phyloP scores from a whole-genome alignment of 257 asterid species.

The Nicotiana undulata region DNA sequence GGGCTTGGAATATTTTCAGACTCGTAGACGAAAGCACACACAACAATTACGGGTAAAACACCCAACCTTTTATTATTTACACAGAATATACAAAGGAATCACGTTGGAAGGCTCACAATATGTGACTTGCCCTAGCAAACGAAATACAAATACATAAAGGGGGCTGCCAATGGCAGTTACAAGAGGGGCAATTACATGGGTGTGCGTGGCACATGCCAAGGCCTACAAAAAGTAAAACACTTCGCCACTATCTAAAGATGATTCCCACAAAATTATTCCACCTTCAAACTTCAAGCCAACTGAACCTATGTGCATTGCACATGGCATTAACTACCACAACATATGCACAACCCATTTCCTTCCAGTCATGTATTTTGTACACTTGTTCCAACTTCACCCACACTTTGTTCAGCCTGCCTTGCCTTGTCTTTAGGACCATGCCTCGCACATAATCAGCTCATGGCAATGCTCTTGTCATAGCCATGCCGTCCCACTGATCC shows the following conservation, averaged over 20 bases:
- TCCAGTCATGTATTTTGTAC: no score
- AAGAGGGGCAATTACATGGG: background rate
- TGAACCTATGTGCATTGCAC: background rate
- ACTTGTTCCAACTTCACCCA: no score
- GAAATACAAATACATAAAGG: background rate
- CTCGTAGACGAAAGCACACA: background rate
- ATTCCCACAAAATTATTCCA: background rate
- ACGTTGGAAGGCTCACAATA: background rate
- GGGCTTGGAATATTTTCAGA: background rate
- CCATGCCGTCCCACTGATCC: no score
- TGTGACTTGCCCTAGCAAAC: background rate
- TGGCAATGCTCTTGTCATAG: no score
- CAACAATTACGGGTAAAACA: background rate
- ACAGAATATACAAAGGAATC: background rate
- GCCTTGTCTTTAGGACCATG: no score
- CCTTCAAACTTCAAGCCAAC: constrained; percentile 28
- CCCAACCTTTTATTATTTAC: no score
- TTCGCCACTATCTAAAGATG: background rate
- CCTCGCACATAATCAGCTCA: no score
- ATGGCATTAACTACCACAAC: no score
- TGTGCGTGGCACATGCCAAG: constrained; percentile 31
- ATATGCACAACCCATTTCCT: background rate
- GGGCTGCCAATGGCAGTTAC: background rate
- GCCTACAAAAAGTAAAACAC: constrained; percentile 13
- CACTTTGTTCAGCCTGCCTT: no score